These are phyloP conservation scores for Cutaneotrichosporon sp. DNA, from an alignment of 1,284 basidiomycete species.

Conservation along the genomic window DNA sequence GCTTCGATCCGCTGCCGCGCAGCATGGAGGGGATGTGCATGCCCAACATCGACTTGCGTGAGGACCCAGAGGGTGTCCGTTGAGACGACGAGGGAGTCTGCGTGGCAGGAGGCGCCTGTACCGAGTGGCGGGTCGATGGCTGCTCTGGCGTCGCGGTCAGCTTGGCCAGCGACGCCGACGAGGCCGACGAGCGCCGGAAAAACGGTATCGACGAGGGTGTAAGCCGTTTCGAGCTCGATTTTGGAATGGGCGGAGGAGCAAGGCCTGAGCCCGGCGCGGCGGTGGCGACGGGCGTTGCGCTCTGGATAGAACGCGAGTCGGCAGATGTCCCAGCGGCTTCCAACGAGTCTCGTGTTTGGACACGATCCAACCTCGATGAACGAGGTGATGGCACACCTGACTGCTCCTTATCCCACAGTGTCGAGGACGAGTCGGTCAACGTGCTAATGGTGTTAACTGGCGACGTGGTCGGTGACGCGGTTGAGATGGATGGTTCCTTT, in stretches of 20 bases:
- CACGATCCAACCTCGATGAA: constrained; percentile 6
- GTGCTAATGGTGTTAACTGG: too few relatives aligned
- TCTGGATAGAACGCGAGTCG: constrained; percentile 21
- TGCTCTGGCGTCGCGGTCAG: constrained; percentile 14
- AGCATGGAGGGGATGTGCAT: constrained; percentile 73
- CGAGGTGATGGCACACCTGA: constrained; percentile 24
- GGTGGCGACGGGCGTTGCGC: constrained; percentile 22
- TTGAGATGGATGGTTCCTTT: constrained; percentile 5
- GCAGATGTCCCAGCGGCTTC: constrained; percentile 3
- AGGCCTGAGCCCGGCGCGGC: constrained; percentile 1
- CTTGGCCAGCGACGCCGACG: constrained; percentile 52
- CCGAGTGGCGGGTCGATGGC: constrained; percentile 10
- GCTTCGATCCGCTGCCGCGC: constrained; percentile 70
- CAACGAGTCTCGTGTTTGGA: constrained; percentile 13
- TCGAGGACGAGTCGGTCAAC: not conserved
- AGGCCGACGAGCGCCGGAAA: constrained; percentile 85
- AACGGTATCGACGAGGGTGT: constrained; percentile 94
- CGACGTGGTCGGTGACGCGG: not conserved
- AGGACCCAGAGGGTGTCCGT: constrained; percentile 19
- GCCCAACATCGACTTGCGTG: constrained; percentile 46
- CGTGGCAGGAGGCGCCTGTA: constrained; percentile 9
- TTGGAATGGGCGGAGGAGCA: constrained; percentile 12
- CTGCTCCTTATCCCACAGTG: constrained; percentile 12
- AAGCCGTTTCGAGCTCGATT: constrained; percentile 54
- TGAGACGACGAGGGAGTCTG: constrained; percentile 11